A percentile compares a stretch with the other conserved stretches of the same genome.
Evolutionary conservation across 2,329 filamentous ascomycete species (phyloP).

Genomic region (Ophiocordyceps sinensis): DNA sequence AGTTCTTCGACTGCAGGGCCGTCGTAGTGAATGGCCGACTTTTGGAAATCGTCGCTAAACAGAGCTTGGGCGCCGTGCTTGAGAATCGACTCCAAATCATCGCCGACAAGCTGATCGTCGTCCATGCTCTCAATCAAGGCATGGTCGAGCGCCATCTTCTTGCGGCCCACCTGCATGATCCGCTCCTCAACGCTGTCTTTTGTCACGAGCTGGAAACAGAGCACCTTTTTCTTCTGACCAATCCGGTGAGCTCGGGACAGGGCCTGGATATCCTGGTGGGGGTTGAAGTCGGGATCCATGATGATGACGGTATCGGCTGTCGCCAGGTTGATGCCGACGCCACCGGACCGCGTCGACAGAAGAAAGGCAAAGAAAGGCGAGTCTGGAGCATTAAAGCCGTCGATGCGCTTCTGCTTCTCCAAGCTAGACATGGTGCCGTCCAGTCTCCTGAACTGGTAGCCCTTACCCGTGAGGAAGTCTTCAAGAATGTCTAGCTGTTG

Average conservation of each 20-base stretch:
- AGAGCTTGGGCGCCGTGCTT: constrained; percentile 76
- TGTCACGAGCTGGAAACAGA: constrained; percentile 91
- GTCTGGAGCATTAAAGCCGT: constrained; percentile 76
- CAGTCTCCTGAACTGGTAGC: constrained; percentile 60
- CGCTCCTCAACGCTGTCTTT: constrained; percentile 83
- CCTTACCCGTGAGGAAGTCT: constrained; percentile 72
- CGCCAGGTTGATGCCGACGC: constrained; percentile 93
- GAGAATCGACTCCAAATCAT: constrained; percentile 77
- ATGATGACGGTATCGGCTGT: constrained; percentile 98
- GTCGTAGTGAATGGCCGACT: constrained; percentile 70
- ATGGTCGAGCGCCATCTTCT: constrained; percentile 92
- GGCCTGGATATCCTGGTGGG: constrained; percentile 93
- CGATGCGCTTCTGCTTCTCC: constrained; percentile 88
- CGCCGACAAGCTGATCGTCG: constrained; percentile 59
- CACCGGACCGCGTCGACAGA: constrained; percentile 84
- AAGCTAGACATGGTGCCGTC: constrained; percentile 72
- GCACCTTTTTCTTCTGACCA: constrained; percentile 87
- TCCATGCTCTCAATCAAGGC: constrained; percentile 89
- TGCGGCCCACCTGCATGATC: constrained; percentile 88
- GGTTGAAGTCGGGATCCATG: constrained; percentile 92
- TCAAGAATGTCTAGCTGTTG: constrained; percentile 80
- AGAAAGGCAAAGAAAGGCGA: constrained; percentile 82
- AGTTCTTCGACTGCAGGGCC: constrained; percentile 71
- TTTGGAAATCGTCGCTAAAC: constrained; percentile 60
- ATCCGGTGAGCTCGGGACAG: constrained; percentile 90